These are phyloP conservation scores for Bipolaris gigantea DNA, from an alignment of 2,329 filamentous ascomycete genomes.

Conservation along the genomic window DNA sequence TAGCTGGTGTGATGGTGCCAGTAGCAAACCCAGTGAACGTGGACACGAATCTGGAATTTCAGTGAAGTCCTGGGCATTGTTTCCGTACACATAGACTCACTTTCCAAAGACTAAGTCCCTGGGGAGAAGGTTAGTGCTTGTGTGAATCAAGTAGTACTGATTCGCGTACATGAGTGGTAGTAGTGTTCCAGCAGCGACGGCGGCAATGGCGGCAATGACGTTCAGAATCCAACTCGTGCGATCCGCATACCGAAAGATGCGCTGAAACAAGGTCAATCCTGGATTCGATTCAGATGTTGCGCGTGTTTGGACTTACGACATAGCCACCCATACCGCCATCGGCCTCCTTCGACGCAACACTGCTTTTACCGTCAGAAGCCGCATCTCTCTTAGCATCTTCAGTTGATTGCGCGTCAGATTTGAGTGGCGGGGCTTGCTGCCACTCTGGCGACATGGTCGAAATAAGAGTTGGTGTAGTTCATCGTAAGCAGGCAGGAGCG, in stretches of 20 bases:
- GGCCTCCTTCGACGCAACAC: neutral
- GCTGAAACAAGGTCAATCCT: slow-evolving; percentile 18
- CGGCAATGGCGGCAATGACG: slow-evolving; percentile 37
- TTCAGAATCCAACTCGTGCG: slow-evolving; percentile 37
- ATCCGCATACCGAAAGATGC: slow-evolving; percentile 43
- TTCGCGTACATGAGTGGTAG: slow-evolving; percentile 50
- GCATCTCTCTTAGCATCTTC: slow-evolving; percentile 8
- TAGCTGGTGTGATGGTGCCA: slow-evolving; percentile 34
- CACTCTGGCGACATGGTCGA: slow-evolving; percentile 14
- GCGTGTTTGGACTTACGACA: slow-evolving; percentile 19
- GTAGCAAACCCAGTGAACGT: slow-evolving; percentile 50
- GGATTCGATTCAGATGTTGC: neutral
- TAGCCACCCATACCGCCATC: slow-evolving; percentile 29
- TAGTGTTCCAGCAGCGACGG: slow-evolving; percentile 50
- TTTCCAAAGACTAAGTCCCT: slow-evolving; percentile 55
- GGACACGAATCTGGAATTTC: slow-evolving; percentile 44
- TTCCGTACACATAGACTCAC: neutral
- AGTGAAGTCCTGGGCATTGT: neutral
- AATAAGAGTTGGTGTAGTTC: neutral
- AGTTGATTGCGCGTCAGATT: slow-evolving; percentile 5
- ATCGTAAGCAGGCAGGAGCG: neutral
- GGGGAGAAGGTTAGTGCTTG: neutral
- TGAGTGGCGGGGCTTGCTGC: slow-evolving; percentile 2
- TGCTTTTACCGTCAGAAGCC: neutral
- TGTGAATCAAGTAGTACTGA: neutral